phyloP scores from a whole-genome alignment of 257 asterid genomes.

The Prunella vulgaris region DNA sequence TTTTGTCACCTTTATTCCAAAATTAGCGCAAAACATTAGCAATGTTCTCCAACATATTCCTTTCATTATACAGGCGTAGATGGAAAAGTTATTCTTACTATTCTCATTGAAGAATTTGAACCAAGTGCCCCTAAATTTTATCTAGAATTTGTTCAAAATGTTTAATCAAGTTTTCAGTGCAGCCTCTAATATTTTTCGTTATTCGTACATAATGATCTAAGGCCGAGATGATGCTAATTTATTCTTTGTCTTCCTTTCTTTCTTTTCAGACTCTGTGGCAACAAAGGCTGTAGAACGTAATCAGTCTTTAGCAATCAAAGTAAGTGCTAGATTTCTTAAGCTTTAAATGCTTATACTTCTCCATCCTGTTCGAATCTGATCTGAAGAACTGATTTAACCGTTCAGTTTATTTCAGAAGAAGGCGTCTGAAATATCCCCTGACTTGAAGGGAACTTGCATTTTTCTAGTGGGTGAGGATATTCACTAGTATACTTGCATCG shows the following conservation, averaged over 20 bases:
- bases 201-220: background rate
- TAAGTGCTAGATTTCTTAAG: slow-evolving; percentile 30
- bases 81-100: too few relatives aligned
- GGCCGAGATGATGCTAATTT: slow-evolving; percentile 3
- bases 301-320: slow-evolving; percentile 53
- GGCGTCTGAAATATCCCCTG: slow-evolving; percentile 64
- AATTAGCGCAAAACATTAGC: too few relatives aligned
- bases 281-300: slow-evolving; percentile 38
- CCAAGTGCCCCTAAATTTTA: background rate
- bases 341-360: background rate
- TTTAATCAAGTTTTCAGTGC: background rate
- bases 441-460: slow-evolving; percentile 74
- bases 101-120: too few relatives aligned
- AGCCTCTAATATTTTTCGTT: background rate
- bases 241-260: slow-evolving; percentile 10
- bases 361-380: background rate
- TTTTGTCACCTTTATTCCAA: too few relatives aligned
- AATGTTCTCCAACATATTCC: too few relatives aligned
- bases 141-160: background rate
- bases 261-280: slow-evolving; percentile 32
- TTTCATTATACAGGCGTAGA: too few relatives aligned
- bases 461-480: slow-evolving; percentile 73
- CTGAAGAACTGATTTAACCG: slow-evolving; percentile 27
- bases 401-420: slow-evolving; percentile 52
- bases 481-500: background rate